These are phyloP conservation scores for Diplodia scrobiculata DNA, from an alignment of 2,329 filamentous ascomycete genomes.

Conservation along the genomic window DNA sequence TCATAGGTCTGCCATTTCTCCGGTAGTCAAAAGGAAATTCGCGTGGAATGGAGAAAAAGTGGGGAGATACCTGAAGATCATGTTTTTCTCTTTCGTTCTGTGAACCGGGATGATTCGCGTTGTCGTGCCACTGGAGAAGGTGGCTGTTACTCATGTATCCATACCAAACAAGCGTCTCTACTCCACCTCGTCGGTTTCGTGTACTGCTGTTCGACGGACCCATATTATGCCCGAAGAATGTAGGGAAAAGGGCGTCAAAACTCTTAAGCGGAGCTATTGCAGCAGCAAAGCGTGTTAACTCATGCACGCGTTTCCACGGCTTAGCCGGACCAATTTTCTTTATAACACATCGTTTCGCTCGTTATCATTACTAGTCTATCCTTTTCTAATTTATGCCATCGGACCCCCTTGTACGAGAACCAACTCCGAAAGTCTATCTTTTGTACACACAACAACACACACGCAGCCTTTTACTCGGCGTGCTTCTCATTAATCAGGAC, in stretches of 20 bases:
- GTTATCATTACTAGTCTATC: not conserved
- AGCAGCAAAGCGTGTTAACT: no score
- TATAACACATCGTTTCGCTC: not conserved
- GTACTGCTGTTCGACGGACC: not conserved
- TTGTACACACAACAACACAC: not conserved
- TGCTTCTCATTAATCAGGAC: conserved; percentile 43
- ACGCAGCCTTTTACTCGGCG: not conserved
- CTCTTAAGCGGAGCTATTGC: no score
- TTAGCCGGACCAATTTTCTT: no score
- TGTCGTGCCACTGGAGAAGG: not conserved
- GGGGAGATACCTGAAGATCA: not conserved
- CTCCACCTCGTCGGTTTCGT: not conserved
- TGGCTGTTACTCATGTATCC: not conserved
- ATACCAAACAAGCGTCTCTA: not conserved
- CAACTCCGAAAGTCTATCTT: not conserved
- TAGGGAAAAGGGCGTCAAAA: no score
- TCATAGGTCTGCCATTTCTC: not conserved
- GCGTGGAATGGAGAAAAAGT: not conserved
- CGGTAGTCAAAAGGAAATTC: not conserved
- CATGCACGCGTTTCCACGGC: no score
- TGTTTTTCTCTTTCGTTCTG: not conserved
- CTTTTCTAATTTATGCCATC: not conserved
- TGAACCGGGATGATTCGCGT: not conserved
- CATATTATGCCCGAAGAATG: no score
- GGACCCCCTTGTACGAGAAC: not conserved